Evolutionary conservation across 768 basidiomycete genomes (phyloP).

Genomic region (Rhodotorula paludigena): DNA sequence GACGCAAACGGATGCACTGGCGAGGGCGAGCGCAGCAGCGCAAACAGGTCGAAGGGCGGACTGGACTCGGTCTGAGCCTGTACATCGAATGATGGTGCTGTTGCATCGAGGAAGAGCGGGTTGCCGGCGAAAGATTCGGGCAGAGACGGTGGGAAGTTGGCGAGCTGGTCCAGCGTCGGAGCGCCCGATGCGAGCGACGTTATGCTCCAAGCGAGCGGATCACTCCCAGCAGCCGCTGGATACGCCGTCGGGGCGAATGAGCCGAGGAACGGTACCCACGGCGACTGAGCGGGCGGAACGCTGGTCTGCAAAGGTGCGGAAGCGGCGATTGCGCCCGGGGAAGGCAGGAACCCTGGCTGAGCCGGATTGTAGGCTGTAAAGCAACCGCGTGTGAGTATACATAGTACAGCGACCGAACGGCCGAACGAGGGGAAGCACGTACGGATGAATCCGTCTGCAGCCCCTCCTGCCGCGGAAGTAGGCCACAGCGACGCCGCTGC

Average conservation of each 20-base stretch:
- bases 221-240: not conserved
- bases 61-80: not conserved
- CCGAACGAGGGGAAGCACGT: too few species aligned
- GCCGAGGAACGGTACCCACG: slow-evolving; percentile 20
- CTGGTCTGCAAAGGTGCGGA: not conserved
- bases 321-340: not conserved
- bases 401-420: too few species aligned
- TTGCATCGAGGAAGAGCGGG: not conserved
- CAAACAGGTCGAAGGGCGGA: slow-evolving; percentile 10
- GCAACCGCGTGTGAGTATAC: too few species aligned
- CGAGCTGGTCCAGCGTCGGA: too few species aligned
- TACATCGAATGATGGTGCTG: too few species aligned
- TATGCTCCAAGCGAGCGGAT: too few species aligned
- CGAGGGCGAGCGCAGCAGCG: slow-evolving; percentile 2
- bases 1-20: slow-evolving; percentile 5
- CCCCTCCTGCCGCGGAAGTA: too few species aligned
- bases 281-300: too few species aligned
- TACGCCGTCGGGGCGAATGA: not conserved
- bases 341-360: not conserved
- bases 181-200: too few species aligned
- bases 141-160: not conserved
- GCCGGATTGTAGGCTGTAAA: not conserved
- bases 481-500: too few species aligned
- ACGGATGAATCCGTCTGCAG: too few species aligned
- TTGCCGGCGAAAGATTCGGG: not conserved